A percentile compares a stretch with the other conserved stretches of the same genome.
phyloP scores from a whole-genome alignment of 208 protist genomes.

The Trypanosoma lewisi region DNA sequence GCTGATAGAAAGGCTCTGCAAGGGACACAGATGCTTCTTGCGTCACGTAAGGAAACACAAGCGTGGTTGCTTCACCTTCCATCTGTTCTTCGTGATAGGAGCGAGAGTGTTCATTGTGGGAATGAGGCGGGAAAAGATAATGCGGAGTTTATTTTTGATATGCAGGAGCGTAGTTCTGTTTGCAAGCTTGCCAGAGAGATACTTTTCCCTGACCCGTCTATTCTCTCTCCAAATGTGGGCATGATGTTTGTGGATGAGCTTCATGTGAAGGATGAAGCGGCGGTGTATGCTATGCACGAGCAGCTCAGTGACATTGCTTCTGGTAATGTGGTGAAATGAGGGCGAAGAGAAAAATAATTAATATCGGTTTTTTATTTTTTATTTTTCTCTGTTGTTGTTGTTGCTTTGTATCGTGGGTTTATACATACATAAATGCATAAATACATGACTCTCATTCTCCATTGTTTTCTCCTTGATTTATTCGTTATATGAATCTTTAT shows the following conservation, averaged over 20 bases:
- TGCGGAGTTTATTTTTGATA: conserved; percentile 4
- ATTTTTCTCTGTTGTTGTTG: conserved; percentile 13
- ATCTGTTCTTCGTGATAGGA: conserved; percentile 1
- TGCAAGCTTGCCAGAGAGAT: conserved; percentile 16
- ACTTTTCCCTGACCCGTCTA: background rate
- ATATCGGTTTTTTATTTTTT: conserved; percentile 14
- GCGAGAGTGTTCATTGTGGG: background rate
- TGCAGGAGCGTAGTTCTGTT: conserved; percentile 12
- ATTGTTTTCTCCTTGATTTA: too few species aligned
- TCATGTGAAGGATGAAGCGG: conserved; percentile 7
- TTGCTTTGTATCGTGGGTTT: background rate
- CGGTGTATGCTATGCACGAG: conserved; percentile 18
- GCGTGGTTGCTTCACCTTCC: conserved; percentile 22
- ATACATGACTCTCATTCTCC: too few species aligned
- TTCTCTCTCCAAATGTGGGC: conserved; percentile 7
- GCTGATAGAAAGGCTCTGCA: background rate
- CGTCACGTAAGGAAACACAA: conserved; percentile 5
- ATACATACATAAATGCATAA: background rate
- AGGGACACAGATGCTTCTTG: conserved; percentile 19
- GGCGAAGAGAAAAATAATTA: background rate
- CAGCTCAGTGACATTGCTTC: conserved; percentile 30
- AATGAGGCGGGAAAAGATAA: background rate
- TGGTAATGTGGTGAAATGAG: conserved; percentile 1
- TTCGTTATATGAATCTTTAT: too few species aligned
- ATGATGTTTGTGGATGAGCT: conserved; percentile 17